These are phyloP conservation scores for Kluyveromyces marxianus DNA, from an alignment of 1,139 yeast genomes.

Conservation along the genomic window DNA sequence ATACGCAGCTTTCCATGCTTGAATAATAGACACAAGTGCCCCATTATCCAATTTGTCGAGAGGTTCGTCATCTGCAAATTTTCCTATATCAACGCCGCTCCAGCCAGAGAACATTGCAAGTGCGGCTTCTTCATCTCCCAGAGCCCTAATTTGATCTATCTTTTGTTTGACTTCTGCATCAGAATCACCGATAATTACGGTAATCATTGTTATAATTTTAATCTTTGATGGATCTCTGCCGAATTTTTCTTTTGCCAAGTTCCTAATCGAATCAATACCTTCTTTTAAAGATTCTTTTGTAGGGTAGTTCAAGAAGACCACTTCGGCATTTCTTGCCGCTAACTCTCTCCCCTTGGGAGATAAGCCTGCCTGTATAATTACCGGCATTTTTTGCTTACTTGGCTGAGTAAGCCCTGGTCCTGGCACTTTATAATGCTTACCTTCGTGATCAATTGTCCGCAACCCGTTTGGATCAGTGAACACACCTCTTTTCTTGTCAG, in stretches of 20 bases:
- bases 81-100: slow-evolving; percentile 30
- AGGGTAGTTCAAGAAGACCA: slow-evolving; percentile 33
- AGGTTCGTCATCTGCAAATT: slow-evolving; percentile 30
- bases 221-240: slow-evolving; percentile 28
- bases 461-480: slow-evolving; percentile 37
- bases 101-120: slow-evolving; percentile 32
- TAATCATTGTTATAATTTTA: slow-evolving; percentile 25
- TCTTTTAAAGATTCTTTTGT: slow-evolving; percentile 19
- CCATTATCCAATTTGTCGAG: slow-evolving; percentile 24
- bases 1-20: slow-evolving; percentile 17
- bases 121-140: slow-evolving; percentile 30
- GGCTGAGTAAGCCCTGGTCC: slow-evolving; percentile 41
- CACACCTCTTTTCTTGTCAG: slow-evolving; percentile 32
- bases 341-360: slow-evolving; percentile 38
- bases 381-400: slow-evolving; percentile 40
- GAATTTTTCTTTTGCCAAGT: slow-evolving; percentile 20
- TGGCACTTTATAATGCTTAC: slow-evolving; percentile 38
- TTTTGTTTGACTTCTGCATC: slow-evolving; percentile 31
- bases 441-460: slow-evolving; percentile 37
- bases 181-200: slow-evolving; percentile 29
- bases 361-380: slow-evolving; percentile 44
- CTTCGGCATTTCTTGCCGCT: slow-evolving; percentile 42
- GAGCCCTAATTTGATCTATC: slow-evolving; percentile 15
- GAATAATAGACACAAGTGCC: slow-evolving; percentile 27
- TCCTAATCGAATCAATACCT: slow-evolving; percentile 19